Conservation (phyloP, 1,284 basidiomycete species). For the Rhodotorula mucilaginosa region DNA sequence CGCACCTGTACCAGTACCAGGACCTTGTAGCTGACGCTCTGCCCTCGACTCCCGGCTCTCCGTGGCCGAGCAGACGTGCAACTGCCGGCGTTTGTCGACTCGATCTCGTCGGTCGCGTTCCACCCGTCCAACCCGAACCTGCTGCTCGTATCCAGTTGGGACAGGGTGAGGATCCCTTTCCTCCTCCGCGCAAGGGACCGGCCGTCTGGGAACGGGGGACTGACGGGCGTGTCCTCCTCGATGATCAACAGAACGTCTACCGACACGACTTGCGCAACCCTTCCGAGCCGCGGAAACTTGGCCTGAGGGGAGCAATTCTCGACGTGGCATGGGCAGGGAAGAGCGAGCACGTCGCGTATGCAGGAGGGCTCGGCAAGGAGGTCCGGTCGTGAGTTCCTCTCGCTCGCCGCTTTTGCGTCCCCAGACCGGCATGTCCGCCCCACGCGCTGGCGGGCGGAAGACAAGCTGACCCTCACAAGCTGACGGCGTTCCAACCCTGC, state of each 20-base stretch:
- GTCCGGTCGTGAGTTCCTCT: slow-evolving; percentile 55
- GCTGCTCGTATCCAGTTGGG: slow-evolving; percentile 80
- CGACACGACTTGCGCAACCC: slow-evolving; percentile 47
- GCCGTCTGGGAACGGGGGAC: neutral
- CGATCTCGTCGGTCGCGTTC: slow-evolving; percentile 73
- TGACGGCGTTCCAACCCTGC: neutral
- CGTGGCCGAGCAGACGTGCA: slow-evolving; percentile 20
- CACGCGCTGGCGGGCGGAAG: too few species aligned
- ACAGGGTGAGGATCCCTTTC: slow-evolving; percentile 61
- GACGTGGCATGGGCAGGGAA: slow-evolving; percentile 46
- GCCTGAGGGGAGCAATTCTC: slow-evolving; percentile 51
- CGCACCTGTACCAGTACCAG: neutral
- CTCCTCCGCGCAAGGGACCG: neutral
- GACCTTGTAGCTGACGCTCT: neutral
- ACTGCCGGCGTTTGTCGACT: slow-evolving; percentile 71
- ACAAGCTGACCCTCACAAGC: too few species aligned
- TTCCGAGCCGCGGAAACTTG: slow-evolving; percentile 48
- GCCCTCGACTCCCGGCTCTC: too few species aligned
- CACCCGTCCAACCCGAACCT: slow-evolving; percentile 74
- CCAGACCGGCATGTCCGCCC: too few species aligned
- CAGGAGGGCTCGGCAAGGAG: slow-evolving; percentile 52
- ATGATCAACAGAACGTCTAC: slow-evolving; percentile 47
- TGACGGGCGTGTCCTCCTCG: neutral
- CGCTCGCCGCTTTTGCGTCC: too few species aligned
- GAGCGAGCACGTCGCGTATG: slow-evolving; percentile 45